phyloP scores from a whole-genome alignment of 2,329 filamentous ascomycete genomes.

The Xylaria hypoxylon region DNA sequence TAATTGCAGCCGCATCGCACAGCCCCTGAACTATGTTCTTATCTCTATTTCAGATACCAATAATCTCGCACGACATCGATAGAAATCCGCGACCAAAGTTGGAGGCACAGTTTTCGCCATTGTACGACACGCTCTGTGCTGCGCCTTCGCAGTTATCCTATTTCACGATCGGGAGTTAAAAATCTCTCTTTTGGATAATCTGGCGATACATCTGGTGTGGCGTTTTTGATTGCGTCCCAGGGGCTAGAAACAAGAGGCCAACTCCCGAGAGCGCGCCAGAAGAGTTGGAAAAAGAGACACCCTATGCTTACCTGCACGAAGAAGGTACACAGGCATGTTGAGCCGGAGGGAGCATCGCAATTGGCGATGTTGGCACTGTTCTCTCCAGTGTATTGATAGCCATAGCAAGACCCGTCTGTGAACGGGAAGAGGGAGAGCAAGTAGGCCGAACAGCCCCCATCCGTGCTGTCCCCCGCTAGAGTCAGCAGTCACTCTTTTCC shows the following conservation, averaged over 20 bases:
- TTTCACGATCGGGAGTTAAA: background rate
- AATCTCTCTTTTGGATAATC: background rate
- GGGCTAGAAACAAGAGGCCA: background rate
- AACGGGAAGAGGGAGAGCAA: background rate
- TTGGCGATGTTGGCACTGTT: conserved; percentile 2
- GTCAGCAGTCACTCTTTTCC: background rate
- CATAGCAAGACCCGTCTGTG: background rate
- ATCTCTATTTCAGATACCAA: too few relatives aligned
- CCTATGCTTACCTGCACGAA: background rate
- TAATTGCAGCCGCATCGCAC: too few relatives aligned
- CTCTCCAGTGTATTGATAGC: background rate
- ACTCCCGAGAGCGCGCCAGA: background rate
- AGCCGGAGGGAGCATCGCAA: background rate
- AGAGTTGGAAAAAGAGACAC: background rate
- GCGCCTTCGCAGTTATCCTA: background rate
- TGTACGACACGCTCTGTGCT: conserved; percentile 4
- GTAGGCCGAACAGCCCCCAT: background rate
- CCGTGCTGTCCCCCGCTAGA: background rate
- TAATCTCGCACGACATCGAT: background rate
- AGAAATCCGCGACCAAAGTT: background rate
- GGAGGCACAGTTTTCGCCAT: background rate
- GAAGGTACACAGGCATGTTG: conserved; percentile 1
- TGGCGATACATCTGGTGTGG: background rate
- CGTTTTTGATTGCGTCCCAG: background rate
- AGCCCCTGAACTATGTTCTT: too few relatives aligned